Evolutionary conservation across 2,329 filamentous ascomycete genomes (phyloP), one percentile per base, ranked within the genome.

Genomic region (Mariannaea sp.): DNA sequence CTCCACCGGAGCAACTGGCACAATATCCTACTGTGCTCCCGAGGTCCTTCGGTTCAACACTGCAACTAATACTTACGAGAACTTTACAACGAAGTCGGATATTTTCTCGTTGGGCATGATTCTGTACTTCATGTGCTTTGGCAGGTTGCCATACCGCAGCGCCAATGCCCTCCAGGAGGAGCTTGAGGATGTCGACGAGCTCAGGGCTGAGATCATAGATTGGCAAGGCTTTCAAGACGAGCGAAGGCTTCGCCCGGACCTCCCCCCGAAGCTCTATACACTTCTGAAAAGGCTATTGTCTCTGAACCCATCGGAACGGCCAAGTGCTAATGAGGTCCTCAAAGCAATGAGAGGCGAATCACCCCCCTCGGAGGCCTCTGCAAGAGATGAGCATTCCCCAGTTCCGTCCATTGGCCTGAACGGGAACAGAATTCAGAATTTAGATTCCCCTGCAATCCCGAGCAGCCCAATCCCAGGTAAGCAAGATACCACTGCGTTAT

Each of bases 41-140:
- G 94, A 99, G 71, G 95, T 99, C 0, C 77, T 99, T 24, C 85
- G 82, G 44, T 82, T 82, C 60, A 87, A 85, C 51, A 73, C 81
- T 0, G 79, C 78, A 0, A 80, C 79, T 22, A 93, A 93, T 0
- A 81, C 81, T 1, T 93, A 90, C 64, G 92, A 89, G 7, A 96
- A 97, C 68, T 99, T 99, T 66, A 96, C 92, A 0, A 92, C 90
- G 20, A 99, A 97, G 68, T 97, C 92, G 0, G 94, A 99, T 67
- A 89, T 99, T n/a, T 99, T 99, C 72, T 97, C 92, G 1, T 77
- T 99, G 0, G 94, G 94, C 42, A 97, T 99, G 93, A 97, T 97
- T 50, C 80, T 99, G 3, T 96, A 97, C 71, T 99, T 99, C 68
- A 88, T 99, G 80, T 99, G 94, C 70, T 99, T 99, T 69, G 90